Evolutionary conservation across 2,329 filamentous ascomycete genomes (phyloP).

Genomic region (Arthrobotrys pseudoclavata): DNA sequence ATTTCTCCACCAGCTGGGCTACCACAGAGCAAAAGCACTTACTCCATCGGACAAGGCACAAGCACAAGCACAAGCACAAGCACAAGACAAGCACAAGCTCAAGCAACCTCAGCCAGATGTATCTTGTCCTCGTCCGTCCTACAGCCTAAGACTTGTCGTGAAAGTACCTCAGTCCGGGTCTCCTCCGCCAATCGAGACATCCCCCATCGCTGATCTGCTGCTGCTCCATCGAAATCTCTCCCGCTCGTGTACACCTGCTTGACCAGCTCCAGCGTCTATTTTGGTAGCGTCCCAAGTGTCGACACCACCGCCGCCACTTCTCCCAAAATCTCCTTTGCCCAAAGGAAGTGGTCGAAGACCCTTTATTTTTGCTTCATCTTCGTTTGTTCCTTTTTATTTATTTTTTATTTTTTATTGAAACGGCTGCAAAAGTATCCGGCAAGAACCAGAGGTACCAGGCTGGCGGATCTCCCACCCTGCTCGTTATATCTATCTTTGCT

Average conservation of each 20-base stretch:
- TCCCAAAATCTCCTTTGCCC: conserved; percentile 54
- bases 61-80: background rate
- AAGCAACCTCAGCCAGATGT: conserved; percentile 12
- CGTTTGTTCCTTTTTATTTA: conserved; percentile 37
- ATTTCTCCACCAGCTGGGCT: background rate
- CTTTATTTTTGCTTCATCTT: conserved; percentile 49
- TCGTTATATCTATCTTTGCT: conserved; percentile 40
- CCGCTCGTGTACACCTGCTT: conserved; percentile 45
- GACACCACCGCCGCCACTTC: conserved; percentile 53
- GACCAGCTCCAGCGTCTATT: conserved; percentile 35
- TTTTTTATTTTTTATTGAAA: conserved; percentile 44
- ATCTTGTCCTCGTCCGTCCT: conserved; percentile 12
- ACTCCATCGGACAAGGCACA: background rate
- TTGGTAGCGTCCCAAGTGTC: conserved; percentile 47
- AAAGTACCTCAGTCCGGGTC: conserved; percentile 28
- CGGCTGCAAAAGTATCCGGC: conserved; percentile 52
- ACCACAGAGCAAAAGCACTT: background rate
- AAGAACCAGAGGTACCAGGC: conserved; percentile 9
- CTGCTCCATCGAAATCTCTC: conserved; percentile 13
- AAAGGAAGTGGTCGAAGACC: conserved; percentile 58
- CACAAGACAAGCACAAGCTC: background rate
- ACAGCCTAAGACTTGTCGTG: background rate
- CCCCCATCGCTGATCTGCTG: conserved; percentile 29
- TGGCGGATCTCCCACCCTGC: conserved; percentile 36
- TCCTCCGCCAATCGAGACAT: conserved; percentile 49